Evolutionary conservation across 169 alveolate species (phyloP), one percentile per base, ranked within the genome.

Genomic region (Babesia gibsoni): DNA sequence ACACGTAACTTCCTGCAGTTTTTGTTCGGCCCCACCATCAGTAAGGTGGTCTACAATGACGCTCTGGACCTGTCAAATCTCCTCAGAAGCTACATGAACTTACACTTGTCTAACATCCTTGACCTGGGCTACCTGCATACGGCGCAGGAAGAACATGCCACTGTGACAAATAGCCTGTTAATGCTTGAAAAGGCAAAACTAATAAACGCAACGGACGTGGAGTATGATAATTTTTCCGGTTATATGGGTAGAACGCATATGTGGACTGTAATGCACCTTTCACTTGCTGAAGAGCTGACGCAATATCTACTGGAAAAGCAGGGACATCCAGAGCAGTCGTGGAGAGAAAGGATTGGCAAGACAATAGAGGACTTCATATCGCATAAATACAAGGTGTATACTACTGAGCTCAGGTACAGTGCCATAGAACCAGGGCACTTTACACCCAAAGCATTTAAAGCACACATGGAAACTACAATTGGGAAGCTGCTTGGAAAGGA

Each of bases 21-120:
- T 30, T 46, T 61, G 32, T 41, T 45, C 29, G 72, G 74, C 6
- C 56, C 66, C 2, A 50, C n/a, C 27, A 32, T 75, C 5, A 43
- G 41, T 41, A 75, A 75, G 52, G 42, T 75, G 14, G 78, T 75
- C 0, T 75, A 75, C 32, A 67, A 75, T 25, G 69, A 75, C 20
- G 74, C 73, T 1, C 25, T 66, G 12, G 84, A 61, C 7, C 61
- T 75, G 30, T 36, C 54, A 14, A 33, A 42, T 25, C 20, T 5
- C n/a, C 23, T 75, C 16, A 30, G 30, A 9, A 29, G 54, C 9
- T 46, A 56, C 33, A 53, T 58, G 29, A 59, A 69, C 1, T 35
- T 75, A 8, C 22, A 49, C 23, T 12, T 66, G 16, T 2, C 39
- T 22, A 75, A 75, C 36, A 48, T 75, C 5, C 46, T 59, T 18